phyloP scores from a whole-genome alignment of 2,329 filamentous ascomycete genomes.

The Mycosphaerella arachidis region DNA sequence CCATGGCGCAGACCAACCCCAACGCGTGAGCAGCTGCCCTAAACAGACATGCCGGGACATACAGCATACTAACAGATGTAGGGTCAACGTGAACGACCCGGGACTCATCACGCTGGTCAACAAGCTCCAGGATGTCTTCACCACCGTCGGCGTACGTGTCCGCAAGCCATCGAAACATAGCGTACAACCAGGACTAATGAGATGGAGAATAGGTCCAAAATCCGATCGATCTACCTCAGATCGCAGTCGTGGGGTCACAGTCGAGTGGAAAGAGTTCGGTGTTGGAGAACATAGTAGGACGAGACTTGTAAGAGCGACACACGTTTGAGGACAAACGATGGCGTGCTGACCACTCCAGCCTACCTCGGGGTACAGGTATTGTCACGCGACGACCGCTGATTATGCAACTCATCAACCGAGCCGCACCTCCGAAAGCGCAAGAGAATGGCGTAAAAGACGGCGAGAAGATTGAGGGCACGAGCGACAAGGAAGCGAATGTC shows the following conservation, averaged over 20 bases:
- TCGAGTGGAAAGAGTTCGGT: constrained; percentile 99
- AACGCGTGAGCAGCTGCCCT: constrained; percentile 25
- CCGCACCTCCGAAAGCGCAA: constrained; percentile 53
- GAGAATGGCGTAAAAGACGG: constrained; percentile 77
- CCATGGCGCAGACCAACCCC: constrained; percentile 31
- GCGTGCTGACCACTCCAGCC: constrained; percentile 48
- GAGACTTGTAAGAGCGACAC: constrained; percentile 80
- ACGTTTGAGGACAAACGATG: background rate
- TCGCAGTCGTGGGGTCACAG: constrained; percentile 95
- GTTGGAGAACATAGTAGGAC: constrained; percentile 94
- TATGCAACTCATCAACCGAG: constrained; percentile 93
- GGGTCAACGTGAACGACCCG: constrained; percentile 69
- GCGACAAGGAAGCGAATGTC: constrained; percentile 81
- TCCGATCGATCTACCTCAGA: constrained; percentile 97
- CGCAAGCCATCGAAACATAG: constrained; percentile 9
- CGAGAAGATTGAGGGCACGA: constrained; percentile 59
- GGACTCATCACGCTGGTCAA: constrained; percentile 80
- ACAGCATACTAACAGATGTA: constrained; percentile 31
- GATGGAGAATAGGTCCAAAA: constrained; percentile 74
- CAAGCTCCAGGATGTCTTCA: constrained; percentile 98
- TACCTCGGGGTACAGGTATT: constrained; percentile 95
- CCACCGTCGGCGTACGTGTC: constrained; percentile 76
- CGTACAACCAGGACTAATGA: constrained; percentile 16
- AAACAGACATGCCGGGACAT: background rate
- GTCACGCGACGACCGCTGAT: constrained; percentile 94